phyloP scores from a whole-genome alignment of 148 eudicot genomes.

The Diospyros lotus region DNA sequence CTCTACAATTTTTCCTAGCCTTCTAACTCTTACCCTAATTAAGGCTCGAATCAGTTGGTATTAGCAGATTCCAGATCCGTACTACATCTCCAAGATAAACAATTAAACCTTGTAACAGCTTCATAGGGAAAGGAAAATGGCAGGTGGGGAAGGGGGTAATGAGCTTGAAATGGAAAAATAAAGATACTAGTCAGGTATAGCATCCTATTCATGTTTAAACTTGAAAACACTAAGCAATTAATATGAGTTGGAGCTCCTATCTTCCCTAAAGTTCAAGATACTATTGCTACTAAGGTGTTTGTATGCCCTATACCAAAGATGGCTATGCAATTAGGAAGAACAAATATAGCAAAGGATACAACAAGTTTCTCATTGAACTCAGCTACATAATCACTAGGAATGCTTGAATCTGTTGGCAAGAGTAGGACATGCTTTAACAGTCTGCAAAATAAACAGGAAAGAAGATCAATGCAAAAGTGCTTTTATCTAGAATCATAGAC shows the following conservation, averaged over 20 bases:
- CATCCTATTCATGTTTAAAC: background rate
- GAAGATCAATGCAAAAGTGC: background rate
- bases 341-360: constrained; percentile 53
- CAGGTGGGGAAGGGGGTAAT: too few relatives aligned
- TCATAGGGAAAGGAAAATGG: too few relatives aligned
- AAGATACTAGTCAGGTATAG: too few relatives aligned
- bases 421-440: constrained; percentile 57
- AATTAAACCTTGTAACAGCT: too few relatives aligned
- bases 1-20: too few relatives aligned
- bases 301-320: background rate
- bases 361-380: constrained; percentile 62
- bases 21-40: too few relatives aligned
- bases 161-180: too few relatives aligned
- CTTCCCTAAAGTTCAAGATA: background rate
- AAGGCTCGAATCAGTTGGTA: too few relatives aligned
- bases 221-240: background rate
- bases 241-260: background rate
- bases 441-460: constrained; percentile 37
- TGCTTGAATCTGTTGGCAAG: constrained; percentile 62
- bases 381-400: constrained; percentile 51
- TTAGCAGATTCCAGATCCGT: too few relatives aligned
- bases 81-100: too few relatives aligned
- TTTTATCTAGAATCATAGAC: background rate
- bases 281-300: background rate
- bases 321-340: background rate